A percentile compares a stretch with the other conserved stretches of the same genome.
Evolutionary conservation across 306 rosid species (phyloP).

Genomic region (Dryas alaskensis): DNA sequence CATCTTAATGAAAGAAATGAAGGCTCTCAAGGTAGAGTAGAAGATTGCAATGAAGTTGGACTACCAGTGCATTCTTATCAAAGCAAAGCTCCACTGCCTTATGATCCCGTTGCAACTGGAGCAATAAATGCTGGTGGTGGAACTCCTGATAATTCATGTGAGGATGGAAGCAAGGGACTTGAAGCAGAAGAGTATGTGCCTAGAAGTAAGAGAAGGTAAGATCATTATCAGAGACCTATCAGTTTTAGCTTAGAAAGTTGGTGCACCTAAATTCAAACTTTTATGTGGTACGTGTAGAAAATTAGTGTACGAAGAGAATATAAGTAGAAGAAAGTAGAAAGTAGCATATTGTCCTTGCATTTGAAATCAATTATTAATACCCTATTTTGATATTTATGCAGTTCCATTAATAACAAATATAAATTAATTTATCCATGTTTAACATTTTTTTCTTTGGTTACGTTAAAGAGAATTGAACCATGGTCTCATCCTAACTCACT

Average conservation of each 20-base stretch:
- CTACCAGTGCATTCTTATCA: constrained; percentile 31
- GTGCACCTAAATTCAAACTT: neutral
- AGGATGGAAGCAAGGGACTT: constrained; percentile 60
- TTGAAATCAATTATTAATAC: no score
- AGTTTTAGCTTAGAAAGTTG: neutral
- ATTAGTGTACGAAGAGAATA: no score
- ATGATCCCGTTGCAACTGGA: constrained; percentile 36
- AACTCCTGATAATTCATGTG: constrained; percentile 58
- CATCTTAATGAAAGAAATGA: constrained; percentile 51
- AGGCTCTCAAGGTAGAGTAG: constrained; percentile 47
- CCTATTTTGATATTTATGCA: no score
- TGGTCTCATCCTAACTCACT: no score
- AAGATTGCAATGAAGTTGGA: constrained; percentile 44
- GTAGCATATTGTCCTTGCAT: no score
- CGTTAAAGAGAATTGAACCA: no score
- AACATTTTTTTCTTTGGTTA: no score
- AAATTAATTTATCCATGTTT: neutral
- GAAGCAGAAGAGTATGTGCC: constrained; percentile 56
- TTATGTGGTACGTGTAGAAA: no score
- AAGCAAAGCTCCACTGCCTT: constrained; percentile 34
- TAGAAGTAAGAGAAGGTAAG: constrained; percentile 67
- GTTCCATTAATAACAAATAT: no score
- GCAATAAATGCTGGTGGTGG: constrained; percentile 34
- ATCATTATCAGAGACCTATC: neutral
- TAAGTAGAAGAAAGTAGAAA: no score